Conservation (phyloP, 2,329 filamentous ascomycete genomes). For the Achaetomium macrosporum region DNA sequence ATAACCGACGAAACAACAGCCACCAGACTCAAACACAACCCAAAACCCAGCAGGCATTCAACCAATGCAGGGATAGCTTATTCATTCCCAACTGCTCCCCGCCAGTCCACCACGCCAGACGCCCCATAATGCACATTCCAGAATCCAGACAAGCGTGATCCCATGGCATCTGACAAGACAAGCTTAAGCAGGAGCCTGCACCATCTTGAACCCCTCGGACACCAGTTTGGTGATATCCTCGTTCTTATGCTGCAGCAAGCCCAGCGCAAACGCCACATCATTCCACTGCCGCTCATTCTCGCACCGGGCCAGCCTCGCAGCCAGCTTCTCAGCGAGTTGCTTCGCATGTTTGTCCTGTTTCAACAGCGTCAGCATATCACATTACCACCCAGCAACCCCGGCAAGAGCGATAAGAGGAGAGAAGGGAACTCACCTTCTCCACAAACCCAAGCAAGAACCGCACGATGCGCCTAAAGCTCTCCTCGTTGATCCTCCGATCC, state of each 20-base stretch:
- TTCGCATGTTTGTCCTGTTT: constrained; percentile 90
- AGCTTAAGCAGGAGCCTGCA: constrained; percentile 49
- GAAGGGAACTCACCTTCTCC: constrained; percentile 67
- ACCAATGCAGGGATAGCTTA: too few relatives aligned
- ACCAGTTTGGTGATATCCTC: constrained; percentile 79
- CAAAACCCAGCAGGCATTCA: too few relatives aligned
- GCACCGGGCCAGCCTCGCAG: constrained; percentile 75
- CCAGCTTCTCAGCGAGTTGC: constrained; percentile 87
- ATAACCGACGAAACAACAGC: too few relatives aligned
- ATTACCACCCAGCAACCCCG: not conserved
- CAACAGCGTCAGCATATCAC: not conserved
- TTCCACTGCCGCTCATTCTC: constrained; percentile 96
- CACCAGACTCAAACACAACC: too few relatives aligned
- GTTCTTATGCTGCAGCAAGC: constrained; percentile 85
- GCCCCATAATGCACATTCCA: not conserved
- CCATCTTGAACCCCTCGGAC: constrained; percentile 67
- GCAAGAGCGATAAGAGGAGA: not conserved
- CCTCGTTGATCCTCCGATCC: constrained; percentile 73
- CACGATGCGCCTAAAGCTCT: constrained; percentile 78
- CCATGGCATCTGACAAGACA: not conserved
- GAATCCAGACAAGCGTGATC: not conserved
- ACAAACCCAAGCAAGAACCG: constrained; percentile 94
- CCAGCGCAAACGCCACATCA: constrained; percentile 89
- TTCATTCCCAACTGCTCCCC: not conserved
- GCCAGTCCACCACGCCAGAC: not conserved